Percentiles rank a stretch among this genome's conserved stretches.
phyloP scores from a whole-genome alignment of 768 basidiomycete species.

The Leccinum rimulosum region DNA sequence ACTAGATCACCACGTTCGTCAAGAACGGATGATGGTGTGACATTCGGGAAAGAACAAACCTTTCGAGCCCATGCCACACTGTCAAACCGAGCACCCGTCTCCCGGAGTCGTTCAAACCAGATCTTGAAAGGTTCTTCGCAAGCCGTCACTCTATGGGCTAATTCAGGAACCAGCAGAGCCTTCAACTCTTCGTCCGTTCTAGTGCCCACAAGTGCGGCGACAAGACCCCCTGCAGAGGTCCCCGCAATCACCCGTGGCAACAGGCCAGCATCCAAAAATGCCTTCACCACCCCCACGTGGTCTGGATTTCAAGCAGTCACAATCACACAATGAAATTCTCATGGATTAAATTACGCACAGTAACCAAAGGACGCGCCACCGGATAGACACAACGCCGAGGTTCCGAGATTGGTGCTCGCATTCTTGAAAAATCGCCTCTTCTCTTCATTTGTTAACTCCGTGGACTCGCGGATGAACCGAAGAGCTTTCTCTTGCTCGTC shows the following conservation, averaged over 20 bases:
- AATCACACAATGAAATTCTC: background rate
- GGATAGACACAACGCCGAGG: slow-evolving; percentile 90
- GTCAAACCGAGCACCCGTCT: slow-evolving; percentile 94
- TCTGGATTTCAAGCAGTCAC: slow-evolving; percentile 41
- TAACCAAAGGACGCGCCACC: slow-evolving; percentile 96
- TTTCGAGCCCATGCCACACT: slow-evolving; percentile 87
- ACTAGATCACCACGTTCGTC: slow-evolving; percentile 38
- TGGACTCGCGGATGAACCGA: slow-evolving; percentile 70
- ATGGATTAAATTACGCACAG: slow-evolving; percentile 46
- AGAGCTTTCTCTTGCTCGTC: slow-evolving; percentile 75
- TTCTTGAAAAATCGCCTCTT: slow-evolving; percentile 91
- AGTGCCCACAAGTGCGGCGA: slow-evolving; percentile 76
- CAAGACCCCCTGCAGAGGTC: slow-evolving; percentile 88
- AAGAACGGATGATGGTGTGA: background rate
- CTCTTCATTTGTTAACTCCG: slow-evolving; percentile 77
- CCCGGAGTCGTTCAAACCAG: slow-evolving; percentile 72
- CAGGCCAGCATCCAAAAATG: slow-evolving; percentile 82
- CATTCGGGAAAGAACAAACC: slow-evolving; percentile 39
- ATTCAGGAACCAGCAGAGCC: slow-evolving; percentile 69
- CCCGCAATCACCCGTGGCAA: slow-evolving; percentile 93
- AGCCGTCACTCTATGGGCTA: slow-evolving; percentile 81
- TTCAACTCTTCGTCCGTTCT: slow-evolving; percentile 86
- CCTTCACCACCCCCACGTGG: slow-evolving; percentile 89
- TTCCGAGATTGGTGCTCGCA: slow-evolving; percentile 86
- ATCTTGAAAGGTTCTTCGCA: slow-evolving; percentile 73